Conservation (phyloP, 805 yeast genomes). For the Aciculoconidium aculeatum region DNA sequence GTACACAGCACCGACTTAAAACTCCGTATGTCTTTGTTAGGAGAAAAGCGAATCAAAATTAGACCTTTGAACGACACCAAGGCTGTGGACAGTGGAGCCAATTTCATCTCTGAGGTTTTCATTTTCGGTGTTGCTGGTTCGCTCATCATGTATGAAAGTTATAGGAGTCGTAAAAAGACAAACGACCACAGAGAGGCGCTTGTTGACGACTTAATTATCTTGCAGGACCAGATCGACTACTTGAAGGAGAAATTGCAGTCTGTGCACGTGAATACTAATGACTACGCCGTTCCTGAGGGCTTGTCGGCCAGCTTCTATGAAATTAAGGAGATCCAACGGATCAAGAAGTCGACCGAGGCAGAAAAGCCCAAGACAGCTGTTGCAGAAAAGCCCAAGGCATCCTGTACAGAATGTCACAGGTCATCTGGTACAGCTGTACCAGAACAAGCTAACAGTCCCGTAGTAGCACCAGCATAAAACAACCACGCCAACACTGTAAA, state of each 20-base stretch:
- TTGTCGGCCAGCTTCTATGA: slow-evolving; percentile 42
- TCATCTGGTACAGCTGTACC: too few relatives aligned
- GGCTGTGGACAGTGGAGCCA: slow-evolving; percentile 81
- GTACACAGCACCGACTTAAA: slow-evolving; percentile 61
- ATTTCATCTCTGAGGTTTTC: slow-evolving; percentile 67
- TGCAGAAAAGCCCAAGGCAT: too few relatives aligned
- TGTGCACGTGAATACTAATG: slow-evolving; percentile 39
- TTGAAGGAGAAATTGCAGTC: slow-evolving; percentile 45
- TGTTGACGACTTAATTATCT: slow-evolving; percentile 62
- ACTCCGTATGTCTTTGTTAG: slow-evolving; percentile 55
- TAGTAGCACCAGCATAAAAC: too few relatives aligned
- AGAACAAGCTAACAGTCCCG: too few relatives aligned
- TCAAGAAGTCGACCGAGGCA: too few relatives aligned
- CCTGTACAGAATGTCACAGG: too few relatives aligned
- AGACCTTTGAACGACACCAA: slow-evolving; percentile 77
- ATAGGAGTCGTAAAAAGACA: slow-evolving; percentile 62
- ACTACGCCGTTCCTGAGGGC: slow-evolving; percentile 43
- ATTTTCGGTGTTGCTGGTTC: slow-evolving; percentile 79
- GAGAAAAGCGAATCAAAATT: slow-evolving; percentile 47
- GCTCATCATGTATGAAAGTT: slow-evolving; percentile 64
- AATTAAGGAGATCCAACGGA: too few relatives aligned
- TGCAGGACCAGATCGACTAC: slow-evolving; percentile 66
- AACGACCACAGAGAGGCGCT: slow-evolving; percentile 54
- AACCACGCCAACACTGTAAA: too few relatives aligned
- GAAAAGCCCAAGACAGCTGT: too few relatives aligned